Base-by-base conservation (phyloP, 208 protist species). In the Crithidia thermophila region DNA sequence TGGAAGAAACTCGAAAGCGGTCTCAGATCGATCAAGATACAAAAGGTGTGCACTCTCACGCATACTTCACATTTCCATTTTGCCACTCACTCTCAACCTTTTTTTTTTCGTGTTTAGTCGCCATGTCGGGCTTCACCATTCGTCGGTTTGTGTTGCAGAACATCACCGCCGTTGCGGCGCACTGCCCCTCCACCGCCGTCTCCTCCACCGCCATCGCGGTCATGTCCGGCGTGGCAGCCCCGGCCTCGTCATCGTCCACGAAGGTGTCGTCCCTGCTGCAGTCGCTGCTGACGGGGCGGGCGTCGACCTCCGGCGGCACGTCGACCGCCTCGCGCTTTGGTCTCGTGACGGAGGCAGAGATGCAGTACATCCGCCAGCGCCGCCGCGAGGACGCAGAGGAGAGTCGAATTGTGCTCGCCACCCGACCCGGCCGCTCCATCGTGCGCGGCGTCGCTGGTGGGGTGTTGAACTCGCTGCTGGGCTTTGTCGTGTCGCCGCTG, bases 141-240 rank as follows among this genome's bases (percentile, higher is more conserved):
- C 76, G 85, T 18, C 77, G 81, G 16, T 84, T 94, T 28, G 79
- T 91, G 46, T 67, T 91, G 36, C 77, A 92, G 49, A 90, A 94
- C 67, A 76, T 92, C 34, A 70, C 63, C 50, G 81, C 89, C 2
- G 85, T 94, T 18, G 65, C 72, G 37, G 62, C 80, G 43, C 84
- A 89, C 77, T 75, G 79, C 55, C 89, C 85, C 27, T 63, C 87
- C 21, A 53, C 77, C 14, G 20, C 68, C 47, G 37, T 84, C 47
- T 40, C 82, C 20, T 42, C 39, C 6, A 69, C 75, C 0, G 74
- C 67, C 11, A 16, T 76, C 33, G 60, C 63, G 4, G 58, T 70
- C 13, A 47, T 74, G 34, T 67, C 59, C n/a, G 45, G 66, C 31
- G 63, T 31, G 8, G 4, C 68, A 0, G n/a, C 11, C 13, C 6